Conservation (phyloP, 2,329 filamentous ascomycete genomes). For the Botrytis elliptica region DNA sequence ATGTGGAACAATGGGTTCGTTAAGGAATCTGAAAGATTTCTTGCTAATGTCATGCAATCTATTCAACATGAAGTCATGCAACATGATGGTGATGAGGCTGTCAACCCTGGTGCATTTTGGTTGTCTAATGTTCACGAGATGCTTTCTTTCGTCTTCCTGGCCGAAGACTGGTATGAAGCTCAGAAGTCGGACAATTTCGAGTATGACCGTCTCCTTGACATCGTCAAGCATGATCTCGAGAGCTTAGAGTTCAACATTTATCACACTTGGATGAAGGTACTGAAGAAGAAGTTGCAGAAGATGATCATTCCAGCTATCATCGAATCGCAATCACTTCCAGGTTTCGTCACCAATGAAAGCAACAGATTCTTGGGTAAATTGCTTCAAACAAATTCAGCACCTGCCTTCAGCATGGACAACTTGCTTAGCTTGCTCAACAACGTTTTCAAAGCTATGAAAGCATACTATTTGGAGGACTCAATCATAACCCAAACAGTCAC, state of each 20-base stretch:
- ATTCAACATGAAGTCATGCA: conserved; percentile 99
- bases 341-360: conserved; percentile 98
- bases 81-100: conserved; percentile 93
- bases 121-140: conserved; percentile 99
- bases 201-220: conserved; percentile 94
- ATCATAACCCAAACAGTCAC: conserved; percentile 96
- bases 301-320: conserved; percentile 99
- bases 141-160: conserved; percentile 98
- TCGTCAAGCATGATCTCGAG: conserved; percentile 98
- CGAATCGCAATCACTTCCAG: conserved; percentile 94
- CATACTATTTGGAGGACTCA: conserved; percentile 92
- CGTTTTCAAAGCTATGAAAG: conserved; percentile 98
- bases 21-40: conserved; percentile 97
- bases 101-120: conserved; percentile 98
- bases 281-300: conserved; percentile 99
- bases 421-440: conserved; percentile 92
- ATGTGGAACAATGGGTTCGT: conserved; percentile 99
- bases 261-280: conserved; percentile 99
- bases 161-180: conserved; percentile 98
- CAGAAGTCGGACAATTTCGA: conserved; percentile 99
- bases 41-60: conserved; percentile 99
- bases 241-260: conserved; percentile 99
- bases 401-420: conserved; percentile 99
- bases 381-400: conserved; percentile 81
- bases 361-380: conserved; percentile 98